Percentiles rank a stretch among this genome's conserved stretches.
These are phyloP conservation scores for Scenedesmus sp. DNA, from an alignment of 163 green algal species.

Conservation along the genomic window DNA sequence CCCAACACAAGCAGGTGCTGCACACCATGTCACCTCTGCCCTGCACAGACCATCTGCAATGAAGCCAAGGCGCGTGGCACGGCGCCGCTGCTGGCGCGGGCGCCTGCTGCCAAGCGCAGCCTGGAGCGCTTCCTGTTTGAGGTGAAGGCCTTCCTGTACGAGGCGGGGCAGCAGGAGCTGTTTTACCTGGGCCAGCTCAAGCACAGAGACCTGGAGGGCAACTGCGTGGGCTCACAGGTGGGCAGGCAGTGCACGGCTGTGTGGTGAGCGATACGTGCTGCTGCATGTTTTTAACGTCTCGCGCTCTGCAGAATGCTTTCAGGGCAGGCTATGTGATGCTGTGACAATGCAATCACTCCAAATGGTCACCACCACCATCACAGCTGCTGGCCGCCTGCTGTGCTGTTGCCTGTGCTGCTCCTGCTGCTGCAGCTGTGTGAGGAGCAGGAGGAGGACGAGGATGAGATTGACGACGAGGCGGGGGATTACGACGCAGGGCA, in stretches of 20 bases:
- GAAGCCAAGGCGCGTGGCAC: conserved; percentile 41
- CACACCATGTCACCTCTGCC: not conserved
- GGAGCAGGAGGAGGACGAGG: conserved; percentile 28
- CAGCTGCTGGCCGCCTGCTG: too few species aligned
- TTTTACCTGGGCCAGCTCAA: conserved; percentile 49
- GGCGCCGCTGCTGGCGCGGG: not conserved
- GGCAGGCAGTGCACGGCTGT: not conserved
- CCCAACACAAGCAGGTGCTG: not conserved
- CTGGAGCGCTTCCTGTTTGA: conserved; percentile 56
- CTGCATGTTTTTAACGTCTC: too few species aligned
- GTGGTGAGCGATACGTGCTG: not conserved
- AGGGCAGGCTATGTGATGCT: too few species aligned
- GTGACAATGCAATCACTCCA: too few species aligned
- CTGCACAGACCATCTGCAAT: conserved; percentile 43
- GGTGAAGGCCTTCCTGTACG: conserved; percentile 45
- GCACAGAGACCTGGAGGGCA: conserved; percentile 50
- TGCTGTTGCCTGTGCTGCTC: not conserved
- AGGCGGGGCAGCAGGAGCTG: not conserved
- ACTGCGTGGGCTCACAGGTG: conserved; percentile 50
- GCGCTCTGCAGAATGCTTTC: too few species aligned
- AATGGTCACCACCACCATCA: not conserved
- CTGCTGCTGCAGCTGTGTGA: conserved; percentile 3
- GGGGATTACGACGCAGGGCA: not conserved
- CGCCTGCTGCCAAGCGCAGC: conserved; percentile 35
- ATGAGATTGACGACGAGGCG: not conserved